Evolutionary conservation across 2,329 filamentous ascomycete species (phyloP).

Genomic region (Thelonectria rubi): DNA sequence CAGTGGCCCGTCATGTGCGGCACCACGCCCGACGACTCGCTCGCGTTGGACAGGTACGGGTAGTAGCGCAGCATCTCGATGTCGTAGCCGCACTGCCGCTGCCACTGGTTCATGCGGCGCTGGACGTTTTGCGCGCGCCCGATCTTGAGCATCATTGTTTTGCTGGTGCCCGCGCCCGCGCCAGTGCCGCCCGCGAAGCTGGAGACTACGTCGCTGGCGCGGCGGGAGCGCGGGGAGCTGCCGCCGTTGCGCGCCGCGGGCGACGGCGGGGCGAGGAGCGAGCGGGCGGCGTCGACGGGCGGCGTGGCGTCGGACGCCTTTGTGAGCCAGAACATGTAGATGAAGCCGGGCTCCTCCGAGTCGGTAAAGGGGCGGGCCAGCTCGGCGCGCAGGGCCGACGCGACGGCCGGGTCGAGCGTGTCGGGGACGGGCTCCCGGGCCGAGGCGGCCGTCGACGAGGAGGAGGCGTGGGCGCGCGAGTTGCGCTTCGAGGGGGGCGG

Average conservation of each 20-base stretch:
- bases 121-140: conserved; percentile 83
- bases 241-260: conserved; percentile 27
- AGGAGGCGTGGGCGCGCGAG: conserved; percentile 41
- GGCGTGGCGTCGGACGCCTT: conserved; percentile 64
- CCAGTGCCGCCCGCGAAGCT: conserved; percentile 54
- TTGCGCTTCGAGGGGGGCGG: conserved; percentile 26
- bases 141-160: conserved; percentile 75
- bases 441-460: conserved; percentile 44
- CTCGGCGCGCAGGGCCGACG: conserved; percentile 78
- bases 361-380: conserved; percentile 73
- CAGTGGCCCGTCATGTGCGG: conserved; percentile 83
- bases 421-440: conserved; percentile 70
- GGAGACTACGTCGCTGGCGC: conserved; percentile 64
- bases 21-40: conserved; percentile 40
- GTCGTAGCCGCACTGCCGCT: conserved; percentile 88
- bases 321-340: conserved; percentile 99
- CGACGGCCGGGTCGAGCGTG: conserved; percentile 70
- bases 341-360: conserved; percentile 85
- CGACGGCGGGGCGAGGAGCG: conserved; percentile 64
- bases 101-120: conserved; percentile 91
- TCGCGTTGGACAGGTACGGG: conserved; percentile 72
- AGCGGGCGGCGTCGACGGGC: conserved; percentile 66
- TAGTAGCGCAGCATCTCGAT: conserved; percentile 91
- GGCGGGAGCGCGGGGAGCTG: conserved; percentile 48
- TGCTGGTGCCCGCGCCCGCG: conserved; percentile 45